Evolutionary conservation across 2,329 filamentous ascomycete species (phyloP).

Genomic region (Colletotrichum neosansevieriae): DNA sequence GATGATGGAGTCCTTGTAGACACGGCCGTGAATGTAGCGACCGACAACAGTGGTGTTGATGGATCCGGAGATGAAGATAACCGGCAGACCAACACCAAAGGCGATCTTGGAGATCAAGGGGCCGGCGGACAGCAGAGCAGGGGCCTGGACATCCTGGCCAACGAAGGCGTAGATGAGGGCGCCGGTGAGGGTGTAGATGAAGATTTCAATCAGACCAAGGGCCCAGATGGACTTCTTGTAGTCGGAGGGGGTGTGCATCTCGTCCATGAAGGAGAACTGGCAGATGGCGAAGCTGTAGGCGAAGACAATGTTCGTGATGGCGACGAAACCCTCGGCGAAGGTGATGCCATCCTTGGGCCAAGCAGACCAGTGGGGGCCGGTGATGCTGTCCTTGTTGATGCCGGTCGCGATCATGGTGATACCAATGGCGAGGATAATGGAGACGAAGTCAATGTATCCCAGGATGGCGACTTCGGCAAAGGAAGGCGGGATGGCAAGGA

Average conservation of each 20-base stretch:
- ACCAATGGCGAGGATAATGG: constrained; percentile 72
- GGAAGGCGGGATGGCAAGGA: constrained; percentile 60
- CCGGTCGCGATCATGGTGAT: constrained; percentile 77
- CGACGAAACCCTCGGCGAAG: constrained; percentile 68
- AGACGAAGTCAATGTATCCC: constrained; percentile 69
- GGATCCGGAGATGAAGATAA: constrained; percentile 80
- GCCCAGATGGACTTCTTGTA: constrained; percentile 68
- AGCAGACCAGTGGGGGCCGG: constrained; percentile 54
- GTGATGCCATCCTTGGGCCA: constrained; percentile 59
- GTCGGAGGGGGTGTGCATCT: constrained; percentile 63
- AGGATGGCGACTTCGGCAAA: constrained; percentile 63
- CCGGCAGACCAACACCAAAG: constrained; percentile 77
- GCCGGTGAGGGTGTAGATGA: constrained; percentile 75
- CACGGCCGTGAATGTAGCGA: constrained; percentile 60
- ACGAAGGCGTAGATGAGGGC: constrained; percentile 78
- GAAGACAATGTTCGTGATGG: constrained; percentile 77
- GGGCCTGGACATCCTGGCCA: constrained; percentile 71
- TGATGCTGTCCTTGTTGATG: constrained; percentile 50
- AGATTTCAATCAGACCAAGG: constrained; percentile 71
- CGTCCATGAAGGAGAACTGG: constrained; percentile 66
- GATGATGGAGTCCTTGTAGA: constrained; percentile 57
- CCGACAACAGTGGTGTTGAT: constrained; percentile 69
- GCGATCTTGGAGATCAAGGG: constrained; percentile 72
- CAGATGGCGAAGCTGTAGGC: constrained; percentile 71
- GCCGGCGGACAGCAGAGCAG: constrained; percentile 75